phyloP scores from a whole-genome alignment of 2,329 filamentous ascomycete species.

The Pyricularia sp. region DNA sequence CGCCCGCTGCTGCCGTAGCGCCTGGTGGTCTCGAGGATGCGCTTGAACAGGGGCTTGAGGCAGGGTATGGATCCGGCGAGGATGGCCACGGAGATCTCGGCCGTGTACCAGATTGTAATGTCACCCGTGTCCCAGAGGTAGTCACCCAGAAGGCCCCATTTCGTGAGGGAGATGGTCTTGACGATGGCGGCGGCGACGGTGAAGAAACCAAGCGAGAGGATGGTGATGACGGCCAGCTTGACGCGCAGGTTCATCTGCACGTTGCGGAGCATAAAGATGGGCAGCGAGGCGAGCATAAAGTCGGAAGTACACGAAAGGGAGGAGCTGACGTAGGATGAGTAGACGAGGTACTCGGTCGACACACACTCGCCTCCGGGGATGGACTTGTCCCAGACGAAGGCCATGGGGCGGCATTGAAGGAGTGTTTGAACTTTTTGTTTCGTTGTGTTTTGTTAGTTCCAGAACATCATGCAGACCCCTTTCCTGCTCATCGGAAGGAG shows the following conservation, averaged over 20 bases:
- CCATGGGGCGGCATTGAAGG: constrained; percentile 38
- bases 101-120: constrained; percentile 27
- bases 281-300: constrained; percentile 37
- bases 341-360: constrained; percentile 26
- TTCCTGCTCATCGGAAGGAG: too few relatives aligned
- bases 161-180: background rate
- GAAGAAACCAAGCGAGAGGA: constrained; percentile 40
- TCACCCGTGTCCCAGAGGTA: constrained; percentile 21
- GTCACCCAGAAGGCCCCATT: constrained; percentile 15
- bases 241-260: constrained; percentile 36
- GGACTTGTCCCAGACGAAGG: constrained; percentile 37
- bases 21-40: background rate
- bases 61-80: constrained; percentile 22
- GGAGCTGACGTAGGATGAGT: constrained; percentile 32
- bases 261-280: constrained; percentile 40
- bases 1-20: background rate
- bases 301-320: constrained; percentile 38
- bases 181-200: background rate
- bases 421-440: constrained; percentile 17
- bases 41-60: constrained; percentile 15
- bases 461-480: too few relatives aligned
- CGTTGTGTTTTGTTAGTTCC: background rate
- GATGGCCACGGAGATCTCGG: constrained; percentile 27
- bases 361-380: constrained; percentile 20
- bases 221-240: constrained; percentile 33